Percentiles rank a stretch among this genome's conserved stretches.
phyloP scores from a whole-genome alignment of 169 alveolate species.

The Toxoplasma gondii region DNA sequence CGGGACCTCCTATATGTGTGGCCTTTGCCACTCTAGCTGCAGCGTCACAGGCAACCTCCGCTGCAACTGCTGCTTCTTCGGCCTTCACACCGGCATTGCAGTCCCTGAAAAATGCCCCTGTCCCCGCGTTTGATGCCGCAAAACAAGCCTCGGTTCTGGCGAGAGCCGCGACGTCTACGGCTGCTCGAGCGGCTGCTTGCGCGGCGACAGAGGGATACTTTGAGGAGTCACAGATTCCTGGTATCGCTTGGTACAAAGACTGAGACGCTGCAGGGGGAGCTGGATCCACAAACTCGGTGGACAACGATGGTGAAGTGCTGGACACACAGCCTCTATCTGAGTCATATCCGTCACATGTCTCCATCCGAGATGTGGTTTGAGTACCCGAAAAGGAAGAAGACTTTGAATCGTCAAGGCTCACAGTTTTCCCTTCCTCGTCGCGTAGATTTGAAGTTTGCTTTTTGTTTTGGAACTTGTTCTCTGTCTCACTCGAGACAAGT shows the following conservation, averaged over 20 bases:
- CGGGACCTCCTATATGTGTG: background rate
- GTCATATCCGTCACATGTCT: background rate
- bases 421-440: too few relatives aligned
- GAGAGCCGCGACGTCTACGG: background rate
- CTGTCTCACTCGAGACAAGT: too few relatives aligned
- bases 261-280: background rate
- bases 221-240: conserved; percentile 8
- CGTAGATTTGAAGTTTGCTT: too few relatives aligned
- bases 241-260: background rate
- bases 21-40: conserved; percentile 13
- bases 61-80: conserved; percentile 17
- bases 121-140: background rate
- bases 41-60: conserved; percentile 17
- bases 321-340: background rate
- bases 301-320: background rate
- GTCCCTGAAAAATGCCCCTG: background rate
- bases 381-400: background rate
- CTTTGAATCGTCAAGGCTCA: background rate
- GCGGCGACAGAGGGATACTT: background rate
- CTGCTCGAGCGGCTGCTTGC: conserved; percentile 20
- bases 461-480: too few relatives aligned
- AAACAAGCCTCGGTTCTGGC: conserved; percentile 8
- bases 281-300: conserved; percentile 1
- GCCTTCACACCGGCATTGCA: background rate
- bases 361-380: background rate